Evolutionary conservation across 1,139 yeast genomes (phyloP).

Genomic region (Lodderomyces oxycetoniae): DNA sequence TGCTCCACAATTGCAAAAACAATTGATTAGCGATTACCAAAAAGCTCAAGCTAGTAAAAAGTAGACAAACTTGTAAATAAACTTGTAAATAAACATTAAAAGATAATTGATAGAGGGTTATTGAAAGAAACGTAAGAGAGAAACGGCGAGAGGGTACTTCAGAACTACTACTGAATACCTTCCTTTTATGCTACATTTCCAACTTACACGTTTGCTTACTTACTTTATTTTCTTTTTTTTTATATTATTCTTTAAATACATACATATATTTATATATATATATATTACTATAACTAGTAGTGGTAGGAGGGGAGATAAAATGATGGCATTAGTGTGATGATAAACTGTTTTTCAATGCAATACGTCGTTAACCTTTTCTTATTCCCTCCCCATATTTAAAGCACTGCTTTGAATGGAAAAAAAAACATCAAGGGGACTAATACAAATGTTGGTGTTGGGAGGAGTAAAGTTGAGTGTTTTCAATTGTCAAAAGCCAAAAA

Average conservation of each 20-base stretch:
- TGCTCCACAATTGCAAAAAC: slow-evolving; percentile 84
- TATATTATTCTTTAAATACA: slow-evolving; percentile 4
- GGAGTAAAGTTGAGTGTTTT: slow-evolving; percentile 3
- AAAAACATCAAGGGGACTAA: slow-evolving; percentile 7
- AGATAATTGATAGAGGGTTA: not conserved
- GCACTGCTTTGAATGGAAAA: not conserved
- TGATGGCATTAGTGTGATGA: slow-evolving; percentile 5
- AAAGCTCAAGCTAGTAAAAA: slow-evolving; percentile 28
- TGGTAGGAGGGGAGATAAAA: slow-evolving; percentile 2
- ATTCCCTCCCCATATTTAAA: slow-evolving; percentile 3
- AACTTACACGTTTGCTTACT: too few relatives aligned
- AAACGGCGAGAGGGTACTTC: not conserved
- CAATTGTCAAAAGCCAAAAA: not conserved
- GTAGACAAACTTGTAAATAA: slow-evolving; percentile 11
- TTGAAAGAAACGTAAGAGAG: too few relatives aligned
- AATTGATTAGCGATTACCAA: slow-evolving; percentile 79
- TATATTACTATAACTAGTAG: too few relatives aligned
- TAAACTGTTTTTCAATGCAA: not conserved
- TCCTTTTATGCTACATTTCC: too few relatives aligned
- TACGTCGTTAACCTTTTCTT: not conserved
- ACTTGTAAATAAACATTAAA: slow-evolving; percentile 7
- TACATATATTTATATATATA: too few relatives aligned
- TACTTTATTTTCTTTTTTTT: slow-evolving; percentile 4
- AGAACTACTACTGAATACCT: too few relatives aligned
- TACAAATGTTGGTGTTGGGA: slow-evolving; percentile 14